Conservation (phyloP, 2,329 filamentous ascomycete genomes). For the Ophiostoma tasmaniense region DNA sequence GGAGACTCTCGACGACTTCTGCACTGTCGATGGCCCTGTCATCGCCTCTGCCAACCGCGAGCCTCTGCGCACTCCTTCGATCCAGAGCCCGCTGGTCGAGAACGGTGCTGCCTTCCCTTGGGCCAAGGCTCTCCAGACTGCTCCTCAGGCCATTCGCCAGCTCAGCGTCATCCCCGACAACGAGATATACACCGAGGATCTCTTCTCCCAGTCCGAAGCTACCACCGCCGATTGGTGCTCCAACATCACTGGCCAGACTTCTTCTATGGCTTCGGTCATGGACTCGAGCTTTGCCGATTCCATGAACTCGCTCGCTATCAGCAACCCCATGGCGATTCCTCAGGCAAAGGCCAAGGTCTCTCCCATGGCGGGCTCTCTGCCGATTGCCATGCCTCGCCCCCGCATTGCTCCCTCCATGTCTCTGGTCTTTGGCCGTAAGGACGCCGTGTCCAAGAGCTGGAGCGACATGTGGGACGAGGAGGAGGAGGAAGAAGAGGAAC, state of each 20-base stretch:
- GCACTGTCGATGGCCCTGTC: constrained; percentile 66
- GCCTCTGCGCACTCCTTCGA: constrained; percentile 87
- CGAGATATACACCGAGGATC: constrained; percentile 71
- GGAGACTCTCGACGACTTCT: constrained; percentile 88
- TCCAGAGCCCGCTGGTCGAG: constrained; percentile 77
- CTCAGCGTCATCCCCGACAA: constrained; percentile 77
- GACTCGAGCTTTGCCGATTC: constrained; percentile 77
- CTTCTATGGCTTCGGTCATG: constrained; percentile 74
- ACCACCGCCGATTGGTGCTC: constrained; percentile 67
- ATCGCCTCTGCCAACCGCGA: constrained; percentile 84
- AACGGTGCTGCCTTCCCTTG: constrained; percentile 76
- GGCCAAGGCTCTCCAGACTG: constrained; percentile 79
- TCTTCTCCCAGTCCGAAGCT: constrained; percentile 71
- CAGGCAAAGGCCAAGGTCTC: constrained; percentile 41
- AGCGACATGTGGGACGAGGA: constrained; percentile 98
- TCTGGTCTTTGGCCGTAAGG: constrained; percentile 69
- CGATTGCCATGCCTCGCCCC: constrained; percentile 72
- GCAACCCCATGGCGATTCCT: constrained; percentile 33
- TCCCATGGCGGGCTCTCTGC: constrained; percentile 59
- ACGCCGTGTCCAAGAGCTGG: constrained; percentile 94
- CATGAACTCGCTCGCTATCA: constrained; percentile 62
- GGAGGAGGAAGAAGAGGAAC: constrained; percentile 59
- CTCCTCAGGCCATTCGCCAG: constrained; percentile 64
- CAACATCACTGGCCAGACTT: constrained; percentile 63
- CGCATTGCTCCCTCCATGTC: constrained; percentile 62